Base-by-base conservation (phyloP, 805 yeast species). In the Monosporozyma solicola region DNA sequence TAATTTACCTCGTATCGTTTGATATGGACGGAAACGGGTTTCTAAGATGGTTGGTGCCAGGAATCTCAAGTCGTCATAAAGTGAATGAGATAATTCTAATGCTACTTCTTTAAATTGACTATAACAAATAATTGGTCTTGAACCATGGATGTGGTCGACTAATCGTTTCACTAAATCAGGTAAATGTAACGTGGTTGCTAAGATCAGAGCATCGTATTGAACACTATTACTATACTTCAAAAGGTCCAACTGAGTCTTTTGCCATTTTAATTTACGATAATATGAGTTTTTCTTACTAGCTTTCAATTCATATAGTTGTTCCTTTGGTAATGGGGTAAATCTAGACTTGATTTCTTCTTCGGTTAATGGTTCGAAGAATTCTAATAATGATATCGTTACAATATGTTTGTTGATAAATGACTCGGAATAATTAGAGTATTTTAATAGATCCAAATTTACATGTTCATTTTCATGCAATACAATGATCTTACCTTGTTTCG, bases 381-480 rank as follows among this genome's bases (percentile, higher is more conserved):
- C 96, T 52, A 92, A 74, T 71, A 91, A 75, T 56, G 85, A 87
- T 9, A 90, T 75, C 1, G 87, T 78, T 61, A 82, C 79, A 50
- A 90, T 79, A 76, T 85, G 80, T 25, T 72, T 66, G 31, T 74
- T 70, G 33, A 79, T 72, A 47, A 74, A 66, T 29, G 76, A 79
- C 32, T 78, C 81, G 1, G 86, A 63, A 64, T 78, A 82, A 63
- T 86, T 84, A 48, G 89, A 77, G 62, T 80, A 82, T 56, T 80
- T 78, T 53, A 92, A 70, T 0, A 87, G 80, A 54, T 85, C 85
- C 29, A 84, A 71, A 64, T 91, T 91, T 2, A 96, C 83, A 64
- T 92, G 97, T 67, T 94, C 99, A 68, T 89, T 89, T 65, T 94
- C 99, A 69, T 94, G 97, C 1, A 84, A 74, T 22, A 88, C 76